Base-by-base conservation (phyloP, 371 early-diverging fungal genomes). In the Basidiobolus meristosporus region DNA sequence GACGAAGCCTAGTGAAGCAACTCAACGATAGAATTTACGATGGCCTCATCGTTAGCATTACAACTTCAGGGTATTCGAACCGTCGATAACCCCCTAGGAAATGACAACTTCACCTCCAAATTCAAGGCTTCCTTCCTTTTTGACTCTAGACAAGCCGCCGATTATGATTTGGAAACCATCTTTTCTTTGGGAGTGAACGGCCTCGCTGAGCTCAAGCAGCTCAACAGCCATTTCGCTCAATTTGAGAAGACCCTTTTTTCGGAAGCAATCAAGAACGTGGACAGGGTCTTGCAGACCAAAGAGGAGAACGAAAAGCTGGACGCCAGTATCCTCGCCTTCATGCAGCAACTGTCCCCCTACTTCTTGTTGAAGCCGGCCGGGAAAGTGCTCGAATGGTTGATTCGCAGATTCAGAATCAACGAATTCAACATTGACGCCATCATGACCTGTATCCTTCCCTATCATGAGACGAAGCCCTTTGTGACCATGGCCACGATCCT, bases 341-440 rank as follows among this genome's bases (percentile, higher is more conserved):
- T 93, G 31, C 62, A 62, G 14, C 68, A 69, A 16, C 46, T 93
- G 16, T 82, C 85, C 9, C 89, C 83, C 12, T 76, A 85, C 55
- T 82, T 90, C 47, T 50, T 90, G 38, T 57, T 79, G 22, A 72
- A 73, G 40, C 72, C 82, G 4, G 72, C 90, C 1, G 79, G 81
- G 39, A 88, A 89, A 53, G 82, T 76, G 0, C 49, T 92, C 15
- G 97, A 96, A 59, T 96, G 91, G 83, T 68, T 96, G 37, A 60
- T 93, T 16, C 73, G 91, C 37, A 72, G 91, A 26, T 92, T 90
- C 65, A 65, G 82, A 35, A 71, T 85, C 43, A 63, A 95, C 40
- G 78, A 85, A 51, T 75, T 77, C 59, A 95, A 92, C 45, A 62
- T 85, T 11, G 78, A 84, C 40, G 69, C 68, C 0, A 45, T 91